Base-by-base conservation (phyloP, 106 monocot genomes). In the Apostasia shenzhenica region DNA sequence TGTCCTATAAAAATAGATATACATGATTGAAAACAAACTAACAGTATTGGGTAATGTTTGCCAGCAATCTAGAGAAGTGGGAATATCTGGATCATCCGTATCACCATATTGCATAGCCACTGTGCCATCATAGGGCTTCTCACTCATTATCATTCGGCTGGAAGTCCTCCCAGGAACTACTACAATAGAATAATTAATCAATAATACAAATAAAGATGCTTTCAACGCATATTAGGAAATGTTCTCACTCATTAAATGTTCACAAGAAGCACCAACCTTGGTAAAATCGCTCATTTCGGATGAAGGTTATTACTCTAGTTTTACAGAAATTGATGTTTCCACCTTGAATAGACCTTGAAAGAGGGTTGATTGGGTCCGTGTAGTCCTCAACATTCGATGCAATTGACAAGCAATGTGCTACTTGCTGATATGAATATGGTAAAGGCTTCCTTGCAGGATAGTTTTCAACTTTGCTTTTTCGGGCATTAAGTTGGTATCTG, bases 81-180 rank as follows among this genome's bases (percentile, higher is more conserved):
- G 76, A 48, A 55, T 41, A 51, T 89, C 82, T 51, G 82, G 68
- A 42, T 85, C 89, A 69, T 92, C 92, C 5, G 55, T 50, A 73
- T 82, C 78, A 41, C 92, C 92, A 77, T 92, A 84, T 46, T 79
- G 74, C 80, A 97, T 79, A 37, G 64, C 59, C 49, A 97, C 92
- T 3, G 84, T 88, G 14, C 89, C 92, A 80, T 92, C 95, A 67
- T 43, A 70, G 58, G 78, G 79, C 59, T 59, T 85, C 71, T 97
- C 92, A 44, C 49, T 58, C 86, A 97, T 61, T 14, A 68, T 62
- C 45, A 97, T 53, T 48, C 75, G 72, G 67, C 61, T n/a, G 3
- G 70, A 51, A 59, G 37, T 65, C 48, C 65, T 47, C 67, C 62
- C 86, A 2, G 69, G 2, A 54, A 62, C 63, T 54, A 44, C 77